phyloP scores from a whole-genome alignment of 2,329 filamentous ascomycete genomes.

The Penicillium sp. region DNA sequence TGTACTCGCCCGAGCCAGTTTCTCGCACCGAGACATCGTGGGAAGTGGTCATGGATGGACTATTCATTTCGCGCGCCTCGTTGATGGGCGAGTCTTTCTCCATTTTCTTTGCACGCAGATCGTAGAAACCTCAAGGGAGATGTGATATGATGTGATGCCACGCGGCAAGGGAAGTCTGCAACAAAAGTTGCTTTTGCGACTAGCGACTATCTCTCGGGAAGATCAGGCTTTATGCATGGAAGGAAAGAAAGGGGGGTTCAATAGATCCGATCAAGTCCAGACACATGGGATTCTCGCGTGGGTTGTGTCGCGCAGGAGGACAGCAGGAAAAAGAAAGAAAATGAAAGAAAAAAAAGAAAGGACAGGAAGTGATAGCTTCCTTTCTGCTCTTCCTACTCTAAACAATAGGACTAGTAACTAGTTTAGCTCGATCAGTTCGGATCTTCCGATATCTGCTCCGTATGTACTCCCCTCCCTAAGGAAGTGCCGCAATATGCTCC shows the following conservation, averaged over 20 bases:
- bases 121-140: too few species aligned
- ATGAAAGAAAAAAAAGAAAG: background rate
- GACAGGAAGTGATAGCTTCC: background rate
- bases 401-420: too few species aligned
- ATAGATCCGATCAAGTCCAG: background rate
- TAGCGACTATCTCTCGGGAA: conserved; percentile 7
- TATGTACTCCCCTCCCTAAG: too few species aligned
- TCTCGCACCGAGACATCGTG: conserved; percentile 9
- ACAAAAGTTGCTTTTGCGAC: background rate
- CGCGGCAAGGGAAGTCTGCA: background rate
- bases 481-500: too few species aligned
- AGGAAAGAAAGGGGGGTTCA: background rate
- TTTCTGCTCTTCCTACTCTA: background rate
- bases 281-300: conserved; percentile 21
- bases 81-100: conserved; percentile 13
- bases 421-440: background rate
- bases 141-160: background rate
- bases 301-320: conserved; percentile 12
- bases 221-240: conserved; percentile 22
- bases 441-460: too few species aligned
- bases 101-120: too few species aligned
- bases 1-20: background rate
- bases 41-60: conserved; percentile 1
- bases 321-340: background rate
- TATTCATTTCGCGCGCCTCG: conserved; percentile 15